Evolutionary conservation across 2,329 filamentous ascomycete species (phyloP).

Genomic region (Aureobasidium subglaciale): DNA sequence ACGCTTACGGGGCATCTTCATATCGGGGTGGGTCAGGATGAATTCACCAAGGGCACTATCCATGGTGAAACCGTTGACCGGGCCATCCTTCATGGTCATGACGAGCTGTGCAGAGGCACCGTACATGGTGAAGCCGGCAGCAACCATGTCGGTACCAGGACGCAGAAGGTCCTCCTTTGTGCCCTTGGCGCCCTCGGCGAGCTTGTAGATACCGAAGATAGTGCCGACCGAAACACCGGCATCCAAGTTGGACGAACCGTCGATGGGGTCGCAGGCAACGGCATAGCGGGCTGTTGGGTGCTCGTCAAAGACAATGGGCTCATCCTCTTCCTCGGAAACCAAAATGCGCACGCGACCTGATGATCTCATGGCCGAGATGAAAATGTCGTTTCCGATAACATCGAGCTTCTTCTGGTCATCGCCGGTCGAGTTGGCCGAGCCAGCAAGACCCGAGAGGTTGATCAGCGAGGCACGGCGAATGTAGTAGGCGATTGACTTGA

Average conservation of each 20-base stretch:
- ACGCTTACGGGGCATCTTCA: slow-evolving; percentile 73
- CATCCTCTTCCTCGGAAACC: slow-evolving; percentile 97
- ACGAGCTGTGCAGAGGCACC: slow-evolving; percentile 93
- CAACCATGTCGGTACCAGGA: slow-evolving; percentile 84
- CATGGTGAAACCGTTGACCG: slow-evolving; percentile 95
- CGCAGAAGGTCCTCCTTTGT: slow-evolving; percentile 79
- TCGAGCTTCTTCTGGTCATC: slow-evolving; percentile 99
- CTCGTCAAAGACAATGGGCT: slow-evolving; percentile 78
- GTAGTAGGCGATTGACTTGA: slow-evolving; percentile 99
- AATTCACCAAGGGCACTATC: slow-evolving; percentile 97
- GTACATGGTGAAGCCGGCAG: slow-evolving; percentile 99
- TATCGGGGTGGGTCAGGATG: slow-evolving; percentile 93
- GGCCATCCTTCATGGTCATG: slow-evolving; percentile 88
- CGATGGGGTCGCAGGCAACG: slow-evolving; percentile 95
- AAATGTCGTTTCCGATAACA: slow-evolving; percentile 96
- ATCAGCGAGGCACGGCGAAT: slow-evolving; percentile 92
- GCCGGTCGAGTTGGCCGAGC: slow-evolving; percentile 88
- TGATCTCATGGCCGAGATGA: slow-evolving; percentile 89
- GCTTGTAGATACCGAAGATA: slow-evolving; percentile 91
- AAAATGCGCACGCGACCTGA: slow-evolving; percentile 84
- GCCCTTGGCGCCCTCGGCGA: slow-evolving; percentile 66
- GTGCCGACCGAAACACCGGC: slow-evolving; percentile 96
- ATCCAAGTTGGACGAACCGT: slow-evolving; percentile 95
- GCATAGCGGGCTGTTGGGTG: slow-evolving; percentile 74
- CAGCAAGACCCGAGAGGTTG: slow-evolving; percentile 80